These are phyloP conservation scores for Nyssa sinensis DNA, from an alignment of 148 eudicot genomes.

Conservation along the genomic window DNA sequence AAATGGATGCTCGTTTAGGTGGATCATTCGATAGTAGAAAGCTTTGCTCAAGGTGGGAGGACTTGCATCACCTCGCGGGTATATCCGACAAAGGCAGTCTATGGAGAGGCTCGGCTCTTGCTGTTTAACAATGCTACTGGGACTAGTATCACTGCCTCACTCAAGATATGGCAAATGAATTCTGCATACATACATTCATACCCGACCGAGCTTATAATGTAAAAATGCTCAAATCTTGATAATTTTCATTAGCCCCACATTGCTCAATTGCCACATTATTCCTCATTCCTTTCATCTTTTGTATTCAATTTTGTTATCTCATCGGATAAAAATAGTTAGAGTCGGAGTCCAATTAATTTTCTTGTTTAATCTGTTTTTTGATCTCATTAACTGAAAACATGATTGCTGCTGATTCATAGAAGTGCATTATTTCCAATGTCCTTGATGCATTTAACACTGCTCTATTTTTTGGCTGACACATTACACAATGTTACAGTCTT, in stretches of 20 bases:
- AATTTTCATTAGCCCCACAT: not conserved
- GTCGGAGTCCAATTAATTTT: no score
- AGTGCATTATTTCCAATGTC: not conserved
- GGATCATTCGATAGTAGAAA: constrained; percentile 67
- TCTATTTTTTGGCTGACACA: not conserved
- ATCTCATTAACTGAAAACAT: not conserved
- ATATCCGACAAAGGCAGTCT: constrained; percentile 58
- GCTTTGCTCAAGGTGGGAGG: constrained; percentile 68
- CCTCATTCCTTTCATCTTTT: no score
- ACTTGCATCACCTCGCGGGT: constrained; percentile 55
- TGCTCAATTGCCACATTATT: no score
- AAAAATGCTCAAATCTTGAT: not conserved
- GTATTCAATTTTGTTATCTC: no score
- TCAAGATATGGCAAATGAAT: constrained; percentile 58
- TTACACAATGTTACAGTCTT: no score
- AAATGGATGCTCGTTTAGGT: constrained; percentile 28
- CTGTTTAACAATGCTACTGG: constrained; percentile 59
- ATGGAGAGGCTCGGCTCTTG: constrained; percentile 40
- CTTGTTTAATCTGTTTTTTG: not conserved
- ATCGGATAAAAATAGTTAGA: no score
- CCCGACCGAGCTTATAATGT: not conserved
- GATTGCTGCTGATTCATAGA: not conserved
- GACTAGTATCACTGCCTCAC: constrained; percentile 39
- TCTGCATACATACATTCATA: constrained; percentile 27
- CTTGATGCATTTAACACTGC: not conserved